phyloP scores from a whole-genome alignment of 2,329 filamentous ascomycete genomes.

The Aspergillus carbonarius region DNA sequence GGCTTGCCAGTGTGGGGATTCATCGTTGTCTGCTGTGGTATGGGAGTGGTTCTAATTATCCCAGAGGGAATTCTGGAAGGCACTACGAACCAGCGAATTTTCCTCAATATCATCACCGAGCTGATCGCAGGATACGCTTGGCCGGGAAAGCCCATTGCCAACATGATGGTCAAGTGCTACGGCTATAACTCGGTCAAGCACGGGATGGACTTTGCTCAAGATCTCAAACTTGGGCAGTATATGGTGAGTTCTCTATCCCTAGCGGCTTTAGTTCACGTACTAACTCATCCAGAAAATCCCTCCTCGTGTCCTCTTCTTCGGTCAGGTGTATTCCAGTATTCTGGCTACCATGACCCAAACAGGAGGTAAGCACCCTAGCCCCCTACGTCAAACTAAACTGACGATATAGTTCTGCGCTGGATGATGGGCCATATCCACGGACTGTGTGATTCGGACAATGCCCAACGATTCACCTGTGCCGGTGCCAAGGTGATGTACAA shows the following conservation, averaged over 20 bases:
- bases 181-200: constrained; percentile 37
- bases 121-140: constrained; percentile 35
- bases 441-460: constrained; percentile 31
- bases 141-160: constrained; percentile 37
- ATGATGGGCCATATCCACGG: constrained; percentile 31
- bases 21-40: constrained; percentile 37
- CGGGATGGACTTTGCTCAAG: constrained; percentile 34
- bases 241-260: constrained; percentile 26
- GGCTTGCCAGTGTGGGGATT: constrained; percentile 43
- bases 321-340: constrained; percentile 35
- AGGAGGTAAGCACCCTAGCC: constrained; percentile 23
- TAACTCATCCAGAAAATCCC: constrained; percentile 26
- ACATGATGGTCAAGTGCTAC: constrained; percentile 37
- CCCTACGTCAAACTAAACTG: background rate
- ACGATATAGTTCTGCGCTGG: constrained; percentile 29
- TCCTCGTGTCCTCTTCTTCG: constrained; percentile 33
- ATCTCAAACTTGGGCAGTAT: constrained; percentile 35
- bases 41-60: constrained; percentile 41
- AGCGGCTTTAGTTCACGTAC: too few species aligned
- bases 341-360: constrained; percentile 34
- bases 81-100: constrained; percentile 30
- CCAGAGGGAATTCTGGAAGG: constrained; percentile 41
- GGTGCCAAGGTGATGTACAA: constrained; percentile 36
- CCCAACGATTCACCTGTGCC: constrained; percentile 34
- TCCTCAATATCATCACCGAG: constrained; percentile 35